phyloP scores from a whole-genome alignment of 805 yeast species.

The Yamadazyma akitaensis region DNA sequence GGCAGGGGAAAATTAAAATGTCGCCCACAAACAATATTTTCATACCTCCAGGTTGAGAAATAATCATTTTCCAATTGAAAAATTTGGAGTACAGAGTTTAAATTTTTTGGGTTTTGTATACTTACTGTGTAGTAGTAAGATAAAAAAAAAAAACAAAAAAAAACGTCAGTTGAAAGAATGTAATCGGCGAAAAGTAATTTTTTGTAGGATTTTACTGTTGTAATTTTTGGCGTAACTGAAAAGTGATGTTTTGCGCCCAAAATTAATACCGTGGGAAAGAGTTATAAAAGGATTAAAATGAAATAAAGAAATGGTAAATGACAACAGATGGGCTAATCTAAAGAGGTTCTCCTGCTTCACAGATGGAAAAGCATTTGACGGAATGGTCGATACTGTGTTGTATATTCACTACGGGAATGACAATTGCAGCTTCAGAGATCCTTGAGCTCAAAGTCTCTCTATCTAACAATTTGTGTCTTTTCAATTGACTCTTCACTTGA shows the following conservation, averaged over 20 bases:
- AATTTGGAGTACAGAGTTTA: background rate
- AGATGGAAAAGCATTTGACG: conserved; percentile 2
- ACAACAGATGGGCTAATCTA: background rate
- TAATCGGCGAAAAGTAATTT: too few species aligned
- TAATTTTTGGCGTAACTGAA: background rate
- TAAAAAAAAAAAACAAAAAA: too few species aligned
- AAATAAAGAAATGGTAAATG: background rate
- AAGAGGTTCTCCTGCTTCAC: background rate
- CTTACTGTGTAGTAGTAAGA: background rate
- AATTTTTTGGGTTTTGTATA: background rate
- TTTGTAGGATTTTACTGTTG: too few species aligned
- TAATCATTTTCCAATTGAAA: background rate
- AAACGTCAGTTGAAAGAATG: too few species aligned
- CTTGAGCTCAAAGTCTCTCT: conserved; percentile 5
- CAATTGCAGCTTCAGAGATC: conserved; percentile 9
- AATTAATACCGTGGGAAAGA: background rate
- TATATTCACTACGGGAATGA: conserved; percentile 4
- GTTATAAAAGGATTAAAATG: background rate
- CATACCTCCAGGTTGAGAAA: background rate
- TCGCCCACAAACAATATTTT: background rate
- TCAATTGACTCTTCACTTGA: conserved; percentile 6
- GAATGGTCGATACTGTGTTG: conserved; percentile 3
- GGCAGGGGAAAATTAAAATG: background rate
- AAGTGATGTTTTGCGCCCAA: background rate
- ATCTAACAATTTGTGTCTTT: conserved; percentile 6